Evolutionary conservation across 495 filamentous ascomycete species (phyloP), one percentile per base, ranked within the genome.

Genomic region (Neurospora hispaniola): DNA sequence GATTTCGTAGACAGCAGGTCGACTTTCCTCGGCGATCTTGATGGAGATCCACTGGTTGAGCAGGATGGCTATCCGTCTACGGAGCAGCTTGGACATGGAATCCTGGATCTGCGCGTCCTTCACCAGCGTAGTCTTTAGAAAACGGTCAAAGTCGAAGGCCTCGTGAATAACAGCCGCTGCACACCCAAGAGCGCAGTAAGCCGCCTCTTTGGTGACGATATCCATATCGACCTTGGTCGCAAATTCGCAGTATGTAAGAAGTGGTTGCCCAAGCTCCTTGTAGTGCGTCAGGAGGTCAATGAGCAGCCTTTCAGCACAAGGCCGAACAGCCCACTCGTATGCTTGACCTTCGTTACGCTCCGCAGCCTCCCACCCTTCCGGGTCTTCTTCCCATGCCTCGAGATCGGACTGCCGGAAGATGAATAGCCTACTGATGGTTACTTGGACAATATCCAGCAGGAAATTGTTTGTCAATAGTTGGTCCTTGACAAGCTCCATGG

Each of bases 271-370:
- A 4, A 96, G 81, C 27, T 90, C 85, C 79, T 93, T 96, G 85
- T 92, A 94, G 79, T 97, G 90, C 44, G 91, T 92, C 35, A 97
- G 87, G 1, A 99, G 86, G 75, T 98, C 96, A 76, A 98, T 85
- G 79, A 98, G 97, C 18, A 99, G 85, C 80, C 94, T 96, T 81
- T 98, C 94, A 0, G 94, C 90, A 78, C 96, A 99, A 0, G 93
- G 91, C 9, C 94, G 89, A 54, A 98, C 89, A 38, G 94, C 89
- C 82, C 94, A 96, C 76, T 97, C 93, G 87, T 90, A 96, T 8
- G 90, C 90, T 73, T 93, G 90, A 23, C 92, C 88, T 70, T 90
- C 87, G 54, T 88, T 91, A 71, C 96, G 91, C 82, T 97, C 93
- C 77, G 87, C 88, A 73, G 89, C 88, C 77, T 97, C 94, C 96